Evolutionary conservation across 2,329 filamentous ascomycete genomes (phyloP).

Genomic region (Lachnellula arida): DNA sequence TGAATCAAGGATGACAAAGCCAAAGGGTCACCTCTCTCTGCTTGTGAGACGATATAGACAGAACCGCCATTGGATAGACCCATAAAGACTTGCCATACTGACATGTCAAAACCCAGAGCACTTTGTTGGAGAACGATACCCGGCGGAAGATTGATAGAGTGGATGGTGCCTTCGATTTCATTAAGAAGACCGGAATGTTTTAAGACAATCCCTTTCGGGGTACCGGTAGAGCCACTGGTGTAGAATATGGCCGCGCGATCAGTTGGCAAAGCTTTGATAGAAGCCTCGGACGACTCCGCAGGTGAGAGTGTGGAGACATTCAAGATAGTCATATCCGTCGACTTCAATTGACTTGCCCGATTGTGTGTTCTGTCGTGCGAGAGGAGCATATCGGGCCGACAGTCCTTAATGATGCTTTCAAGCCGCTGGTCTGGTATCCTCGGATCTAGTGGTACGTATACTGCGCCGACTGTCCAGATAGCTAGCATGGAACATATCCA

Average conservation of each 20-base stretch:
- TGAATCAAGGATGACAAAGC: neutral
- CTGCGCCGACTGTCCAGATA: constrained; percentile 35
- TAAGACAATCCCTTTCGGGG: constrained; percentile 20
- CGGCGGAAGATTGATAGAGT: neutral
- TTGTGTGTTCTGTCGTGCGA: neutral
- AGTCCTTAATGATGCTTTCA: constrained; percentile 21
- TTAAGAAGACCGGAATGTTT: constrained; percentile 17
- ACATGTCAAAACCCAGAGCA: constrained; percentile 9
- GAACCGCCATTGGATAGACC: constrained; percentile 7
- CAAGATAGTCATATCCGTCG: neutral
- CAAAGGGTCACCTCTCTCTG: constrained; percentile 1
- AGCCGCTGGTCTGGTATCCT: constrained; percentile 31
- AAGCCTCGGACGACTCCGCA: neutral
- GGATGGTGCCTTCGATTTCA: constrained; percentile 10
- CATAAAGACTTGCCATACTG: constrained; percentile 1
- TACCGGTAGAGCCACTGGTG: constrained; percentile 14
- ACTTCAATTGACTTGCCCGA: neutral
- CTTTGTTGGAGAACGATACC: constrained; percentile 6
- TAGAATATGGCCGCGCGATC: constrained; percentile 7
- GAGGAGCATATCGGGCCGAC: neutral
- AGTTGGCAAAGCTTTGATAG: neutral
- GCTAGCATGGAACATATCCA: constrained; percentile 38
- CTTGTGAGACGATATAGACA: constrained; percentile 1
- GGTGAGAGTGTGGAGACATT: neutral
- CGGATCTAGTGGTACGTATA: constrained; percentile 40